These are phyloP conservation scores for Aspergillus udagawae DNA, from an alignment of 2,329 filamentous ascomycete genomes.

Conservation along the genomic window DNA sequence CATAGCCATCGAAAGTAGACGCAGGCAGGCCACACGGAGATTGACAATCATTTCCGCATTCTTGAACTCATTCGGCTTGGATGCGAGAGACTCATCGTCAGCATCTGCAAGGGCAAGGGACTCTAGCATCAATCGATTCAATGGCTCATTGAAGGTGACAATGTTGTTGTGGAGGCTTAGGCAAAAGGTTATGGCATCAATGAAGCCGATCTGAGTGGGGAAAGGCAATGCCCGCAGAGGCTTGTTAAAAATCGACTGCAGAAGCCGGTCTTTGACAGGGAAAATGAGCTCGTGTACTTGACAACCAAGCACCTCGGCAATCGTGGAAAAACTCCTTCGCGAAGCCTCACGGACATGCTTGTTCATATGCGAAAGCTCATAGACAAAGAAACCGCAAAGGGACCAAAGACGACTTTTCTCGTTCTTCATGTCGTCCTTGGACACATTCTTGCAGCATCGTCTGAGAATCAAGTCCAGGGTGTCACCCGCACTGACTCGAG, in stretches of 20 bases:
- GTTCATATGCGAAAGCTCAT: conserved; percentile 92
- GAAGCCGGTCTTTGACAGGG: conserved; percentile 82
- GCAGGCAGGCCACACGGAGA: conserved; percentile 87
- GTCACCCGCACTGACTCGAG: conserved; percentile 73
- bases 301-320: conserved; percentile 71
- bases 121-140: conserved; percentile 88
- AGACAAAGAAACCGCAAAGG: conserved; percentile 80
- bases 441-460: conserved; percentile 72
- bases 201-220: conserved; percentile 92
- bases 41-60: conserved; percentile 94
- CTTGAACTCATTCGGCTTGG: conserved; percentile 89
- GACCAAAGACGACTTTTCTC: conserved; percentile 65
- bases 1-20: conserved; percentile 88
- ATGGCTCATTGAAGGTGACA: conserved; percentile 83
- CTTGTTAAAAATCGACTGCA: conserved; percentile 93
- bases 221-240: conserved; percentile 90
- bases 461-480: conserved; percentile 76
- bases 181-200: conserved; percentile 95
- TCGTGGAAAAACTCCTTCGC: conserved; percentile 72
- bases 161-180: conserved; percentile 85
- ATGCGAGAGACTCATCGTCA: conserved; percentile 83
- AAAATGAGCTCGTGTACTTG: conserved; percentile 84
- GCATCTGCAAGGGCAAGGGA: conserved; percentile 91
- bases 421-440: conserved; percentile 72
- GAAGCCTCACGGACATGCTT: conserved; percentile 87